Evolutionary conservation across 2,329 filamentous ascomycete genomes (phyloP), one percentile per base, ranked within the genome.

Genomic region (Zymoseptoria crescenta): DNA sequence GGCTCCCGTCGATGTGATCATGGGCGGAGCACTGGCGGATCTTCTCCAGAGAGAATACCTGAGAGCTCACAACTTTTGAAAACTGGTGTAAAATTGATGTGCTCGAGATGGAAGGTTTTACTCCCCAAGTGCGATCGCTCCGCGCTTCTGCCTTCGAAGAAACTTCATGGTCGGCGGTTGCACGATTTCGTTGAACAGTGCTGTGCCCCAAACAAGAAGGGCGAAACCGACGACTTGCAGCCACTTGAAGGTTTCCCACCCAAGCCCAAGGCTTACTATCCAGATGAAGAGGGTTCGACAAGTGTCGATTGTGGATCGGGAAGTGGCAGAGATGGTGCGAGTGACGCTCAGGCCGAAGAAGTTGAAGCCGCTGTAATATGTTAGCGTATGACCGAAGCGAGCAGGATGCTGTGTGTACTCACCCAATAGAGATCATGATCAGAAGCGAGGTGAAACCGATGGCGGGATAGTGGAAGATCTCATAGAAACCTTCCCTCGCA

Each of bases 361-460:
- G 77, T 99, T 99, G 83, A 97, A 99, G 56, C 93, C 92, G 64
- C 91, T 95, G 63, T 30, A 30, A 49, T 28, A 24, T 29, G 57
- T 68, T 48, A 65, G 64, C 30, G 62, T 35, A 53, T n/a, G 57
- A 35, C 20, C 21, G 35, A 54, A 49, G 29, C 8, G 29, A n/a
- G 5, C 20, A 28, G n/a, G 7, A 35, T n/a, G n/a, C 19, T 54
- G 35, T 20, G 8, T 54, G 24, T 20, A 79, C 84, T 72, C 83
- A 95, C 88, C 93, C 93, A 68, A 99, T 99, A 69, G 91, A 96
- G 66, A 99, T 82, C 94, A 99, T 99, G 73, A 97, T 97, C 59
- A 96, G 74, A 7, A 97, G 57, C 65, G 91, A 96, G 21, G 89
- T 89, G 2, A 92, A 67, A 29, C 87, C 83, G 61, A 99, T 86